Base-by-base conservation (phyloP, 169 alveolate genomes). In the Cryptosporidium meleagridis region DNA sequence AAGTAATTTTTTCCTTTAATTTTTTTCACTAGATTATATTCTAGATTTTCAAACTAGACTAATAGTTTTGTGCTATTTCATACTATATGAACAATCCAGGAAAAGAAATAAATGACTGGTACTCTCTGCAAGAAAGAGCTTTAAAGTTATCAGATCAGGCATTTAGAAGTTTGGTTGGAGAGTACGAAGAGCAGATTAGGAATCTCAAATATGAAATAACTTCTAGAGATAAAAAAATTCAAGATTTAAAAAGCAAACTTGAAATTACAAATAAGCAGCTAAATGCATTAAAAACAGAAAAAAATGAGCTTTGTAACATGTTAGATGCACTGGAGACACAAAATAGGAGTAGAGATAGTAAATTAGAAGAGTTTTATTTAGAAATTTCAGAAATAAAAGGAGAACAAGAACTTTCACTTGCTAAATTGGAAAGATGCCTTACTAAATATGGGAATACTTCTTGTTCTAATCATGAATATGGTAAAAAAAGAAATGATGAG, bases 101-200 rank as follows among this genome's bases (percentile, higher is more conserved):
- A n/a, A 70, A 41, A 44, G 84, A 45, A 35, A 14, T 73, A 16
- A 75, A 59, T 55, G 71, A 75, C 55, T 75, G 86, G 86, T 75
- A 55, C 37, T 75, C 86, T 53, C 62, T 75, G 0, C 86, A 75
- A 58, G 86, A 75, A 51, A 75, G 72, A 55, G 86, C 86, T 52
- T 35, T 75, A 12, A 75, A 75, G 10, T 59, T 75, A 33, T 75
- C 86, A 23, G 86, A 59, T 29, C 73, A 75, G 55, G 86, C 86
- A 9, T 75, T 75, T 29, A 75, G 21, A 55, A 75, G 31, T 29
- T 37, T 75, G 48, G 39, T 55, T 6, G 55, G 53, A 10, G 86
- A 75, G 26, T 75, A 53, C 37, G 71, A 75, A n/a, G 86, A 75
- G 21, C 70, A 75, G 35, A 55, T 52, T 5, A 75, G 55, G 8